Evolutionary conservation across 2,329 filamentous ascomycete genomes (phyloP), one percentile per base, ranked within the genome.

Genomic region (Penicillium capsulatum): DNA sequence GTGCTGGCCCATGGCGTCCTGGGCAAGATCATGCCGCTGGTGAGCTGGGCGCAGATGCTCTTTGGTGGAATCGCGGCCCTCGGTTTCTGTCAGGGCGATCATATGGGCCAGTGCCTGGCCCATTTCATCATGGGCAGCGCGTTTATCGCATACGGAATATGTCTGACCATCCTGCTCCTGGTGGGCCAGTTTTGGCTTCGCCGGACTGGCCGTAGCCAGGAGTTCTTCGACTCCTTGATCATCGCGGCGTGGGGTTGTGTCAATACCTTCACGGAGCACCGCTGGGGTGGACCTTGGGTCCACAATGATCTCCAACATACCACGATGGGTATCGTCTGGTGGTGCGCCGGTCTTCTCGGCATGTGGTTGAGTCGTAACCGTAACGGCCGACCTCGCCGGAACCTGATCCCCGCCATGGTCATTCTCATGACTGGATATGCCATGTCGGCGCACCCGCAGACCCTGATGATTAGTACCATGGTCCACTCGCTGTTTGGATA

Each of bases 311-410:
- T 95, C 69, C 91, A 98, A 65, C 92, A 98, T 65, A 98, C 92
- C 0, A 87, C 86, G n/a, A 97, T 98, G 91, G 92, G 92, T n/a
- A 80, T 98, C 47, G 81, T 98, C 36, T 98, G 92, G 92, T 98
- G 91, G 91, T 86, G 82, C 55, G 91, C 92, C 6, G 92, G 92
- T 16, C 71, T 98, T 19, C 77, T 91, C 8, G 92, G 92, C 29
- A 77, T 98, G 36, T 98, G 91, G 92, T 74, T 98, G 27, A 94
- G 88, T 63, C 79, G 80, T 47, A 87, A 83, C 60, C 80, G 87
- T 40, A 81, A 91, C 48, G 91, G 92, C 36, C 76, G 80, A 29
- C 90, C 92, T 7, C 89, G 91, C 73, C 80, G 92, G 53, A 98
- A 98, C 68, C 80, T 98, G 45, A 81, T 98, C 38, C 92, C 92